Conservation (phyloP, 1,139 yeast genomes). For the Zygoascus meyerae region DNA sequence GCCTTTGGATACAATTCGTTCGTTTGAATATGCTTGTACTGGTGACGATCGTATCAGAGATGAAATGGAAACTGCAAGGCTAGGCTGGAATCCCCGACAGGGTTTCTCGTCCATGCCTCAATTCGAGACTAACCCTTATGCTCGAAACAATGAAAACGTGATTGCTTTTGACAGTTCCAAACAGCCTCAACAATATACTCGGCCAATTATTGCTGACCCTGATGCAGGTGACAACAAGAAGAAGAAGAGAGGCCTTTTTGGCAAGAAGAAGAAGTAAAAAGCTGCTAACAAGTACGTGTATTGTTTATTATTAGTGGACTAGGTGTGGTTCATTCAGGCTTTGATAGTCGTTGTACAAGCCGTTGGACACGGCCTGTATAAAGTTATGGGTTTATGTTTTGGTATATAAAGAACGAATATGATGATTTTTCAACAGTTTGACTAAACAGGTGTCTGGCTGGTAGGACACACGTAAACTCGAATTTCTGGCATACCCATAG, state of each 20-base stretch:
- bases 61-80: conserved; percentile 66
- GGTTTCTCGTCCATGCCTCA: conserved; percentile 45
- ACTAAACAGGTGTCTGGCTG: too few species aligned
- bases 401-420: too few species aligned
- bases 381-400: too few species aligned
- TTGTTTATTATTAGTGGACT: too few species aligned
- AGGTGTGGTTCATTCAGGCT: too few species aligned
- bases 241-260: conserved; percentile 71
- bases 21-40: conserved; percentile 87
- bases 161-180: conserved; percentile 32
- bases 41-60: conserved; percentile 76
- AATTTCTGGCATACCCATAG: neutral
- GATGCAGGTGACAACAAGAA: conserved; percentile 41
- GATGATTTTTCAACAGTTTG: too few species aligned
- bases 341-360: too few species aligned
- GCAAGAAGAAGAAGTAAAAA: conserved; percentile 52
- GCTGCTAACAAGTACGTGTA: too few species aligned
- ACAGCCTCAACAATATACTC: conserved; percentile 14
- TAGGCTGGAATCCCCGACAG: conserved; percentile 72
- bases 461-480: too few species aligned
- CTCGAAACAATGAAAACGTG: conserved; percentile 40
- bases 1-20: conserved; percentile 89
- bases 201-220: conserved; percentile 19
- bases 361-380: too few species aligned
- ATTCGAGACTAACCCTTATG: conserved; percentile 36